Conservation (phyloP, 805 yeast species). For the Komagataella phaffii region DNA sequence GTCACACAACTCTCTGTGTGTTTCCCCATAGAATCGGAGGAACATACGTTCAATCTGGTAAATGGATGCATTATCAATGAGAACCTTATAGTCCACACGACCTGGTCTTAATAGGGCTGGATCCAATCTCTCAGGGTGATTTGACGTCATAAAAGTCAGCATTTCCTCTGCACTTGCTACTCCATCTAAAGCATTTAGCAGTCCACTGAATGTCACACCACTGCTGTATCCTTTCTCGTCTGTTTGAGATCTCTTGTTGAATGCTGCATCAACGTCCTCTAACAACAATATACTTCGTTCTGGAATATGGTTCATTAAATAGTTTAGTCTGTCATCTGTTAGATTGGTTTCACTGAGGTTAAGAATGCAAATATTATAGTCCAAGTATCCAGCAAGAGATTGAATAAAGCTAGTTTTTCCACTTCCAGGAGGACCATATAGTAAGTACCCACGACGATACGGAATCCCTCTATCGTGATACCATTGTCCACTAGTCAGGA, state of each 20-base stretch:
- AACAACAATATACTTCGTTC: conserved; percentile 71
- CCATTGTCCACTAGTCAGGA: conserved; percentile 75
- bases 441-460: conserved; percentile 83
- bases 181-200: conserved; percentile 89
- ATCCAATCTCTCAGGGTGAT: conserved; percentile 88
- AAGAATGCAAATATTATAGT: conserved; percentile 87
- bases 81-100: conserved; percentile 73
- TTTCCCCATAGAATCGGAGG: conserved; percentile 66
- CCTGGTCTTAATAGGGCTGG: conserved; percentile 94
- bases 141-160: conserved; percentile 94
- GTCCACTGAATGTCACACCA: conserved; percentile 92
- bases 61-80: conserved; percentile 78
- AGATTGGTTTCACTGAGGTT: conserved; percentile 83
- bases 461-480: conserved; percentile 96
- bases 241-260: conserved; percentile 65
- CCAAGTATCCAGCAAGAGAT: conserved; percentile 92
- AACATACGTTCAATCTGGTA: conserved; percentile 79
- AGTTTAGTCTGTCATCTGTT: conserved; percentile 90
- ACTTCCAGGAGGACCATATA: conserved; percentile 96
- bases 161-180: conserved; percentile 97
- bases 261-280: conserved; percentile 96
- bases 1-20: conserved; percentile 33
- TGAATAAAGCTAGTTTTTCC: conserved; percentile 95
- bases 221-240: conserved; percentile 68
- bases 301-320: conserved; percentile 92